phyloP scores from a whole-genome alignment of 495 filamentous ascomycete genomes.

The Penicillium riverlandense region DNA sequence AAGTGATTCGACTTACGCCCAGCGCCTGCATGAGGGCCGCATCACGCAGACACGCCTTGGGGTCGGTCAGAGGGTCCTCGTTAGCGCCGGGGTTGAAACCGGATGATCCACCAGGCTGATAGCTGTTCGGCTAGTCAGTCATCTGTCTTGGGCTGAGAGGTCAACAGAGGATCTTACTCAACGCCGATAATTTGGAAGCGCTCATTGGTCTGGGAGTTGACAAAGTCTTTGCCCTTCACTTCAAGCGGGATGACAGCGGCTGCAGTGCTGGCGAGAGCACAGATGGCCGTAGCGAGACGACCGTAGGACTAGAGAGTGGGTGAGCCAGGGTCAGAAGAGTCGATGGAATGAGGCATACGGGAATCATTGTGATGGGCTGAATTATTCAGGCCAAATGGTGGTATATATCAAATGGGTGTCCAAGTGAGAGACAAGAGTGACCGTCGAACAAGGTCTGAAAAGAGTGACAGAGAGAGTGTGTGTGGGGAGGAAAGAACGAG shows the following conservation, averaged over 20 bases:
- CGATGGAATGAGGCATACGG: constrained; percentile 6
- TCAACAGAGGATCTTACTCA: constrained; percentile 43
- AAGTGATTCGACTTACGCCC: constrained; percentile 35
- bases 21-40: constrained; percentile 86
- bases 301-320: constrained; percentile 18
- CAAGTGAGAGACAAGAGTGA: neutral
- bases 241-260: constrained; percentile 65
- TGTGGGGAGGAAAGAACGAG: constrained; percentile 18
- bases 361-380: constrained; percentile 12
- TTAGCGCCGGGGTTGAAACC: constrained; percentile 55
- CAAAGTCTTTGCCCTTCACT: constrained; percentile 72
- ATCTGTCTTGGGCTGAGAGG: neutral
- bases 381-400: neutral
- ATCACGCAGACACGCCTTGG: constrained; percentile 73
- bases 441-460: neutral
- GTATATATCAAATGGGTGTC: no score
- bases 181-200: constrained; percentile 87
- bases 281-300: constrained; percentile 32
- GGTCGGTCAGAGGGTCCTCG: constrained; percentile 70
- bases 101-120: constrained; percentile 85
- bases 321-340: constrained; percentile 4
- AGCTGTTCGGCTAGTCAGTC: constrained; percentile 37
- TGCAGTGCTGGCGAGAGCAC: constrained; percentile 43
- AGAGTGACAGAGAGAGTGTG: neutral
- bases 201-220: constrained; percentile 69